Evolutionary conservation across 2,329 filamentous ascomycete species (phyloP), one percentile per base, ranked within the genome.

Genomic region (Arachnomyces sp.): DNA sequence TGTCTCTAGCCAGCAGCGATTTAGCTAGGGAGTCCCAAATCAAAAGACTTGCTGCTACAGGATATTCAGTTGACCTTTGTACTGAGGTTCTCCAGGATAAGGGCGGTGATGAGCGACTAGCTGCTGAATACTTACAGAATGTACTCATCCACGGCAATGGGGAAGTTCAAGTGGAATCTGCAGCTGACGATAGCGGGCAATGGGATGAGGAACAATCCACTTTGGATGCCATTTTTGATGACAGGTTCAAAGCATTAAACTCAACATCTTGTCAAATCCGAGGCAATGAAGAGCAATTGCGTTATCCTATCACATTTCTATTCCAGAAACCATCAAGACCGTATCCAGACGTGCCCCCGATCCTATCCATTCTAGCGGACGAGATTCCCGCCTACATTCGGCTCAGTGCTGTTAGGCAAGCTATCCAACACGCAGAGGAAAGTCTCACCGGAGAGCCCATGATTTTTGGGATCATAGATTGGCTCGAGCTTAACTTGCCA

Each of bases 381-480:
- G 65, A 77, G 8, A 73, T 96, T 9, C 92, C 92, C 14, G 87
- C 92, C 3, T 94, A 98, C 55, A 93, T 96, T 55, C 85, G 90
- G 45, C 71, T 98, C 8, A 94, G 88, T 54, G 81, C 94, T 29
- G 77, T 92, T 52, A 82, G 85, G 51, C 81, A 84, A 60, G 79
- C 82, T 2, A 67, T 95, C 4, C 70, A 76, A 3, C 79, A 90
- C 56, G 80, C 88, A 2, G 68, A 77, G 36, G 73, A 80, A 36
- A 78, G 79, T 18, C 72, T 94, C 20, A 66, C 81, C 11, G 90
- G 87, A 16, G 87, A 93, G 56, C 84, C 87, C 30, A 94, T 94
- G 82, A 76, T 95, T 9, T 96, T 89, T 62, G 85, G 85, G 49
- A 73, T 94, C 9, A 75, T 90, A 38, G 89, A 94, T 63, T 96